phyloP scores from a whole-genome alignment of 164 flowering plant species.

The Dillenia suffruticosa region DNA sequence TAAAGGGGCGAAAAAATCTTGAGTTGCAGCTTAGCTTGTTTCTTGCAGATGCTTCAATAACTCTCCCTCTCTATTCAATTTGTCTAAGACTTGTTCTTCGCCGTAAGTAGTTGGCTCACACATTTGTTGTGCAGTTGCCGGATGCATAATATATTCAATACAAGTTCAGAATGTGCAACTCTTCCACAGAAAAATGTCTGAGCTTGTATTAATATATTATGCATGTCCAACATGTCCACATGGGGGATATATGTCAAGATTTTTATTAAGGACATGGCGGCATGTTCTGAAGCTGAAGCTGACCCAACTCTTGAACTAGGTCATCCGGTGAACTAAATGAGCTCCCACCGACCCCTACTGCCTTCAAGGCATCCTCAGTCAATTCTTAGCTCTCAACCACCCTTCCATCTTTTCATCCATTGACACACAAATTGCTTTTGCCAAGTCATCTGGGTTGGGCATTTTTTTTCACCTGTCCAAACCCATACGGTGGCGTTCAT shows the following conservation, averaged over 20 bases:
- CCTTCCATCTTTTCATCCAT: constrained; percentile 3
- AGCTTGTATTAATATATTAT: not conserved
- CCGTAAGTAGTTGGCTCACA: too few species aligned
- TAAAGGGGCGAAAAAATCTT: not conserved
- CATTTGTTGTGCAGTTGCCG: too few species aligned
- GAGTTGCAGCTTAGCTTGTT: not conserved
- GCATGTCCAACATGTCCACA: too few species aligned
- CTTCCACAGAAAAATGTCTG: not conserved
- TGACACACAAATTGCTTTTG: constrained; percentile 15
- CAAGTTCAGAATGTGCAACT: too few species aligned
- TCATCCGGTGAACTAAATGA: constrained; percentile 26
- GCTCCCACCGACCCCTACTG: constrained; percentile 32
- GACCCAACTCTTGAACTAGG: constrained; percentile 20
- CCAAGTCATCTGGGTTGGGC: constrained; percentile 33
- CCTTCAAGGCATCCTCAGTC: constrained; percentile 22
- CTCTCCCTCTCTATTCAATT: not conserved
- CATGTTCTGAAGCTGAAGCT: constrained; percentile 1
- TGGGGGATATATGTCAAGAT: not conserved
- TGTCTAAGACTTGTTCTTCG: not conserved
- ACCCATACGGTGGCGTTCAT: constrained; percentile 28
- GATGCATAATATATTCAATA: too few species aligned
- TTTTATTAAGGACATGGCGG: not conserved
- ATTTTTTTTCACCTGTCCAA: constrained; percentile 32
- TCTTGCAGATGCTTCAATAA: not conserved
- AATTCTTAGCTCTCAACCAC: constrained; percentile 23